phyloP scores from a whole-genome alignment of 768 basidiomycete genomes.

The Amanita subjunquillea region DNA sequence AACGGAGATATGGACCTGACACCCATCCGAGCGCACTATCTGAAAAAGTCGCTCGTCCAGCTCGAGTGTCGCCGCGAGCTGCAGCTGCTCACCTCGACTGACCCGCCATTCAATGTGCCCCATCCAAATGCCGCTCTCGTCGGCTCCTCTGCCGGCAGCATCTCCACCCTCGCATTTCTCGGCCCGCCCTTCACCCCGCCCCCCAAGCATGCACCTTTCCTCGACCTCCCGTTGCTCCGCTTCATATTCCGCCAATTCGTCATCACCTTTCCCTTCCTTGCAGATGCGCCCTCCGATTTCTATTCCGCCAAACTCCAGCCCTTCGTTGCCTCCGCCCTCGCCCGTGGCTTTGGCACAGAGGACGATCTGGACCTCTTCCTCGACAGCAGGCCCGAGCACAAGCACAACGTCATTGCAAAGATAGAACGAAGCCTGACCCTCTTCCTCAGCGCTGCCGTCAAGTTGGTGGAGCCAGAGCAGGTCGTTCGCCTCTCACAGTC shows the following conservation, averaged over 20 bases:
- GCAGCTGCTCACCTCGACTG: conserved; percentile 41
- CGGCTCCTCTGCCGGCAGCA: conserved; percentile 22
- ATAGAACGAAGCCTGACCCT: conserved; percentile 79
- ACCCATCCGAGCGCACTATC: conserved; percentile 90
- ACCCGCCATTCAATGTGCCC: conserved; percentile 17
- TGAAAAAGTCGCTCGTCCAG: conserved; percentile 90
- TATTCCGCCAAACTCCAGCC: conserved; percentile 94
- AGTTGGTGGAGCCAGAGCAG: conserved; percentile 77
- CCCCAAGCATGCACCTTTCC: conserved; percentile 40
- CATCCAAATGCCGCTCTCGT: conserved; percentile 1
- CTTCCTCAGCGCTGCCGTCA: conserved; percentile 74
- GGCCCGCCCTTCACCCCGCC: conserved; percentile 79
- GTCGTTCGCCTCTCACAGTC: conserved; percentile 81
- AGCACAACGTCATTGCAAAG: conserved; percentile 54
- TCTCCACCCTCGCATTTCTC: conserved; percentile 74
- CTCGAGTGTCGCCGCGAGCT: conserved; percentile 83
- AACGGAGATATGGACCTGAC: conserved; percentile 35
- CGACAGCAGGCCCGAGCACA: conserved; percentile 12
- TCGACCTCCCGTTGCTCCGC: conserved; percentile 80
- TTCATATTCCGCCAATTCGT: conserved; percentile 91
- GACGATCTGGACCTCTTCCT: conserved; percentile 17
- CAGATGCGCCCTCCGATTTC: conserved; percentile 80
- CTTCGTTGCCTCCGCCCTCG: conserved; percentile 74
- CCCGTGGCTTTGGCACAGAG: conserved; percentile 68
- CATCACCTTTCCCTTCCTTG: conserved; percentile 92